Conservation (phyloP, 2,329 filamentous ascomycete species). For the Phaeosphaeriaceae sp. region DNA sequence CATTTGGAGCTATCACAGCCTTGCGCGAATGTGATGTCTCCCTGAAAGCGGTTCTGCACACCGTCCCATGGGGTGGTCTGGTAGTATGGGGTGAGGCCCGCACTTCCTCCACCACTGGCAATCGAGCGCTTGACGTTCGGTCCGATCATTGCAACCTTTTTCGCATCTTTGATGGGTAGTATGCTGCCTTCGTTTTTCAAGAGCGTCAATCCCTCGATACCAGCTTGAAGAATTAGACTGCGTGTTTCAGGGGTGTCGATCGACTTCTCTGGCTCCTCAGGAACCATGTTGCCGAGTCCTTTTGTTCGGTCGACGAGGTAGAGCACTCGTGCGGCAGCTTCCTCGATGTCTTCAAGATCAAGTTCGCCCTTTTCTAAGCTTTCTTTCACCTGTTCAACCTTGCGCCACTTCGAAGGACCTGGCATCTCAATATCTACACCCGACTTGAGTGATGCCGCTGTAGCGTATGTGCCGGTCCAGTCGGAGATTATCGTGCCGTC, state of each 20-base stretch:
- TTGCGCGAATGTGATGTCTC: slow-evolving; percentile 66
- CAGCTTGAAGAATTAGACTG: slow-evolving; percentile 66
- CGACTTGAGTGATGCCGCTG: slow-evolving; percentile 47
- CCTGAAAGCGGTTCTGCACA: slow-evolving; percentile 61
- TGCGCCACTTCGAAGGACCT: slow-evolving; percentile 49
- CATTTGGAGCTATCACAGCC: slow-evolving; percentile 71
- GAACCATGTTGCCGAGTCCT: slow-evolving; percentile 62
- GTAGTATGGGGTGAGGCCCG: slow-evolving; percentile 73
- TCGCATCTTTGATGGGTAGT: slow-evolving; percentile 65
- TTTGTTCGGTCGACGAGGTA: slow-evolving; percentile 70
- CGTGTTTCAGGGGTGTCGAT: slow-evolving; percentile 64
- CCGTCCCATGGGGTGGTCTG: slow-evolving; percentile 70
- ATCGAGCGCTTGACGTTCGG: slow-evolving; percentile 72
- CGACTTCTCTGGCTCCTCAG: slow-evolving; percentile 63
- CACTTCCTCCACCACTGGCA: slow-evolving; percentile 72
- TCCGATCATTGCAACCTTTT: slow-evolving; percentile 70
- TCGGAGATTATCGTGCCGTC: slow-evolving; percentile 54
- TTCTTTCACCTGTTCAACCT: slow-evolving; percentile 43
- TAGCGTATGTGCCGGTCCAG: slow-evolving; percentile 51
- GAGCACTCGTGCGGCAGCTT: slow-evolving; percentile 61
- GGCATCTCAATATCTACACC: slow-evolving; percentile 53
- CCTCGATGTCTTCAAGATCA: slow-evolving; percentile 57
- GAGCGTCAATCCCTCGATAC: slow-evolving; percentile 67
- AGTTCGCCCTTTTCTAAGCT: slow-evolving; percentile 46
- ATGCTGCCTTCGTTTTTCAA: slow-evolving; percentile 68